A percentile compares a stretch with the other conserved stretches of the same genome.
Conservation (phyloP, 768 basidiomycete genomes). For the Mrakia gelida region DNA sequence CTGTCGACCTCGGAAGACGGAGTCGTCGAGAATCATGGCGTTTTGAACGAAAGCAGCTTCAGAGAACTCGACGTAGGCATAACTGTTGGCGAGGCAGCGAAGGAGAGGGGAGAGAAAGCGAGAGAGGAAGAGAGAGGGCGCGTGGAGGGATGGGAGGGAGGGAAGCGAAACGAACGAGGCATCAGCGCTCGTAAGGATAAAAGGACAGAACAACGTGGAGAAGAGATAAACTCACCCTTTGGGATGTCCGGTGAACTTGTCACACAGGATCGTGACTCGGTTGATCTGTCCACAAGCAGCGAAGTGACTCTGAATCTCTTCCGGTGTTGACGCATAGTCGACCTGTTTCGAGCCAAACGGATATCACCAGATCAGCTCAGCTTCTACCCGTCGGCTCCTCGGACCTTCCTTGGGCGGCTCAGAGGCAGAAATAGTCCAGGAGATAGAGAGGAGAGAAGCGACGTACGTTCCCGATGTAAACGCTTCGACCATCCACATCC, state of each 20-base stretch:
- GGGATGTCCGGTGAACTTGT: constrained; percentile 99
- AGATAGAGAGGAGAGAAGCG: background rate
- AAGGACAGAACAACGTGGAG: too few species aligned
- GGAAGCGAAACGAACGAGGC: background rate
- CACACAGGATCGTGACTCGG: constrained; percentile 96
- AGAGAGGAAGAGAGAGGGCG: background rate
- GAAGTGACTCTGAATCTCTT: constrained; percentile 97
- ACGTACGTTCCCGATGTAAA: constrained; percentile 90
- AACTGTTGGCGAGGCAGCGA: constrained; percentile 48
- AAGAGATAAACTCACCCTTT: constrained; percentile 66
- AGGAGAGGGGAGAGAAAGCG: too few species aligned
- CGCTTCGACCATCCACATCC: constrained; percentile 73
- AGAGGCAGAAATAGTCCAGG: background rate
- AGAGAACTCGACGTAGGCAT: constrained; percentile 97
- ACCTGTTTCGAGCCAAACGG: constrained; percentile 55
- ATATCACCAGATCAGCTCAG: background rate
- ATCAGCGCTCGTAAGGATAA: background rate
- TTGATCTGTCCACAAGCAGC: constrained; percentile 97
- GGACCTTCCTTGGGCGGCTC: too few species aligned
- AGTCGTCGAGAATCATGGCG: constrained; percentile 89
- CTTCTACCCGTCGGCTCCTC: background rate
- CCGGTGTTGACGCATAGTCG: constrained; percentile 93
- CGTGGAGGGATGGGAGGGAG: background rate
- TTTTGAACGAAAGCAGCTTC: constrained; percentile 86
- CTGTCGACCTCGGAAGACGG: constrained; percentile 85